phyloP scores from a whole-genome alignment of 805 yeast genomes.

The Jamesozyma hellenica region DNA sequence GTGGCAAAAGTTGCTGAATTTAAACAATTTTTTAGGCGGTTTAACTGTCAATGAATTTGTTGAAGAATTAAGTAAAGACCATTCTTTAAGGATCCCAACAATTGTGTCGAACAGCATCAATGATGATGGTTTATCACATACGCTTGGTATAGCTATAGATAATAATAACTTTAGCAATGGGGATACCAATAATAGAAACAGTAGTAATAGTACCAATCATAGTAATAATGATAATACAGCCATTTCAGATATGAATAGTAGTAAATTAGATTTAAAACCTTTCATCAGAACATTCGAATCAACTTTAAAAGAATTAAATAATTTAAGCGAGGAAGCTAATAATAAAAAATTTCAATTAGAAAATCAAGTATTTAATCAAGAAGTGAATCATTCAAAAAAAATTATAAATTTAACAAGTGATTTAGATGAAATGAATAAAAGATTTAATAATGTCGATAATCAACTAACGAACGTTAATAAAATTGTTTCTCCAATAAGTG shows the following conservation, averaged over 20 bases:
- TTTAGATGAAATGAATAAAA: slow-evolving; percentile 14
- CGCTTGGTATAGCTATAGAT: background rate
- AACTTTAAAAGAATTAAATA: slow-evolving; percentile 60
- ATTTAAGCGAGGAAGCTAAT: slow-evolving; percentile 47
- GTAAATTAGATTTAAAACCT: slow-evolving; percentile 75
- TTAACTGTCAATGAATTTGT: slow-evolving; percentile 70
- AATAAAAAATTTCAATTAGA: slow-evolving; percentile 42
- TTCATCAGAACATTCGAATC: slow-evolving; percentile 89
- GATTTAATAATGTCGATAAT: slow-evolving; percentile 21
- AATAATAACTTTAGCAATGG: too few relatives aligned
- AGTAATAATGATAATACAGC: background rate
- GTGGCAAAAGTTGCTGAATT: slow-evolving; percentile 42
- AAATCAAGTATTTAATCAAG: slow-evolving; percentile 48
- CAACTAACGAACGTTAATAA: slow-evolving; percentile 40
- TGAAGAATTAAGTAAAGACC: slow-evolving; percentile 66
- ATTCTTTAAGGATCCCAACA: slow-evolving; percentile 21
- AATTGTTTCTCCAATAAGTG: slow-evolving; percentile 61
- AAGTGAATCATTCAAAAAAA: slow-evolving; percentile 56
- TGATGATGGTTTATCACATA: too few relatives aligned
- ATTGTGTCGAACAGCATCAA: background rate
- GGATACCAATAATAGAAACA: background rate
- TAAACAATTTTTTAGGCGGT: slow-evolving; percentile 58
- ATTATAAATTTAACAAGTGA: slow-evolving; percentile 36
- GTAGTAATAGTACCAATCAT: background rate
- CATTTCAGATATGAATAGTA: slow-evolving; percentile 8